Conservation (phyloP, 2,329 filamentous ascomycete species). For the Pyrenochaeta sp. region DNA sequence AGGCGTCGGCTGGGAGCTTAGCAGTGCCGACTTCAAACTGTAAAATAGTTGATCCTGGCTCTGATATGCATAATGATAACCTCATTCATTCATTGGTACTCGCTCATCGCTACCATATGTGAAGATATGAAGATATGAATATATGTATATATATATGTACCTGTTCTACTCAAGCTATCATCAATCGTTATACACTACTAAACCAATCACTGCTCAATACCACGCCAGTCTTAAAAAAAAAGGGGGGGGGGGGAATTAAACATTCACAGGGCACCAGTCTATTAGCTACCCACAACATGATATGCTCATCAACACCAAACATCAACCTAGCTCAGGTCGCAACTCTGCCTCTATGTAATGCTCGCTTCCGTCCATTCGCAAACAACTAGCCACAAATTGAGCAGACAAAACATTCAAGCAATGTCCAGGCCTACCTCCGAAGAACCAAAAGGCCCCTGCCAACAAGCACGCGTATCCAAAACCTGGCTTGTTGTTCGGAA, state of each 20-base stretch:
- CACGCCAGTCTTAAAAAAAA: too few relatives aligned
- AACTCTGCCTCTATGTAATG: too few relatives aligned
- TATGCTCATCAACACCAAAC: neutral
- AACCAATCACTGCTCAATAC: neutral
- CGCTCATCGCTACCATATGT: too few relatives aligned
- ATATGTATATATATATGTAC: too few relatives aligned
- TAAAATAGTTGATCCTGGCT: slow-evolving; percentile 42
- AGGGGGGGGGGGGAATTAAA: too few relatives aligned
- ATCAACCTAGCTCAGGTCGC: neutral
- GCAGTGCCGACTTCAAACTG: slow-evolving; percentile 79
- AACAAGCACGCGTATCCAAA: slow-evolving; percentile 6
- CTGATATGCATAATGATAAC: neutral
- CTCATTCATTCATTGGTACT: too few relatives aligned
- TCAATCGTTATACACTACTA: too few relatives aligned
- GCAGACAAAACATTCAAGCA: slow-evolving; percentile 8
- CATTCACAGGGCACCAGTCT: neutral
- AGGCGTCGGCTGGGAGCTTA: slow-evolving; percentile 72
- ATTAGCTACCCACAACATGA: neutral
- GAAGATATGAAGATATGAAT: neutral
- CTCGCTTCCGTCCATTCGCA: neutral
- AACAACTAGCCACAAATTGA: neutral
- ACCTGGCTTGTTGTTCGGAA: neutral
- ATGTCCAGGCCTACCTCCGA: slow-evolving; percentile 14
- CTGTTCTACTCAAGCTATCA: too few relatives aligned
- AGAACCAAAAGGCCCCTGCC: neutral